Evolutionary conservation across 1,284 basidiomycete genomes (phyloP).

Genomic region (Meira nashicola): DNA sequence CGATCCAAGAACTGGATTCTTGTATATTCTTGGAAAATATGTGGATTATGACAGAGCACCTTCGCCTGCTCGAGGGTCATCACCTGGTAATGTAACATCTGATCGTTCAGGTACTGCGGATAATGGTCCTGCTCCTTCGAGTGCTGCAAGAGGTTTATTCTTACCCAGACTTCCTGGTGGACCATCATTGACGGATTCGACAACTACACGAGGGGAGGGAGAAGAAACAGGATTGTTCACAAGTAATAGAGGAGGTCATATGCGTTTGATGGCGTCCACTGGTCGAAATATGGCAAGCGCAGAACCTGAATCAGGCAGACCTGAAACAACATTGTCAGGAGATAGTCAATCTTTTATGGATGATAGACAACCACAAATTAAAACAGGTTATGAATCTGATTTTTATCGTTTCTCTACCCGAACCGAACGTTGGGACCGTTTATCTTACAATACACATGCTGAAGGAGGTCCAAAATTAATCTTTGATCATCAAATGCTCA

Average conservation of each 20-base stretch:
- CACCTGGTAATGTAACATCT: not conserved
- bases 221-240: not conserved
- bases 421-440: slow-evolving; percentile 46
- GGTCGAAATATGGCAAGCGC: slow-evolving; percentile 2
- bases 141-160: slow-evolving; percentile 4
- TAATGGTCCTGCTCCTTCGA: not conserved
- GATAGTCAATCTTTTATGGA: slow-evolving; percentile 11
- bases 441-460: slow-evolving; percentile 44
- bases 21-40: slow-evolving; percentile 61
- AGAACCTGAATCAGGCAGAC: slow-evolving; percentile 3
- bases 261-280: not conserved
- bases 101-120: not conserved
- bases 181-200: not conserved
- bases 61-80: not conserved
- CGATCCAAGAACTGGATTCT: slow-evolving; percentile 65
- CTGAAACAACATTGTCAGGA: slow-evolving; percentile 9
- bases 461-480: slow-evolving; percentile 69
- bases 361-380: not conserved
- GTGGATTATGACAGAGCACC: slow-evolving; percentile 21
- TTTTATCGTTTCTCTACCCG: slow-evolving; percentile 53
- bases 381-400: slow-evolving; percentile 34
- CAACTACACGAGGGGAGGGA: not conserved
- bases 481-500: slow-evolving; percentile 75
- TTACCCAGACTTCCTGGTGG: not conserved
- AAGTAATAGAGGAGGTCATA: slow-evolving; percentile 5